A percentile compares a stretch with the other conserved stretches of the same genome.
Conservation (phyloP, 768 basidiomycete species). For the Termitomyces sp. region DNA sequence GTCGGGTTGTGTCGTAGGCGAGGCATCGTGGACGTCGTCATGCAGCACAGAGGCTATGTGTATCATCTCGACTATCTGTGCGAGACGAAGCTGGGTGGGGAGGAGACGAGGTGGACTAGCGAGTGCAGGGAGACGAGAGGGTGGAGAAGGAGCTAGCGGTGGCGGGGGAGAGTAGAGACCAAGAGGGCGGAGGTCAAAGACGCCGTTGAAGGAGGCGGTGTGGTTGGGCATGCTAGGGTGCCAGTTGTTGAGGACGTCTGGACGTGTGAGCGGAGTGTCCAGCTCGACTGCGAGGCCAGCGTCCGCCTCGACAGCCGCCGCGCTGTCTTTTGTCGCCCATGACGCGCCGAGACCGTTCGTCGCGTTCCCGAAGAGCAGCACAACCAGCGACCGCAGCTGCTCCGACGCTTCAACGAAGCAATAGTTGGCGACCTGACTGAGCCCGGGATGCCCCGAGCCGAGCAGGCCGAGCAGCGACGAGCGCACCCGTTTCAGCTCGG, state of each 20-base stretch:
- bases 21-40: constrained; percentile 74
- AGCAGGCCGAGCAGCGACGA: constrained; percentile 70
- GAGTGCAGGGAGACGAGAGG: constrained; percentile 7
- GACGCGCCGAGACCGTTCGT: constrained; percentile 81
- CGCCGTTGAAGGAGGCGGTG: constrained; percentile 58
- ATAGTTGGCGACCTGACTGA: constrained; percentile 84
- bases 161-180: constrained; percentile 29
- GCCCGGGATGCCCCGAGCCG: constrained; percentile 83
- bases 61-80: constrained; percentile 97
- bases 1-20: constrained; percentile 19
- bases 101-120: constrained; percentile 44
- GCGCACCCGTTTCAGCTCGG: constrained; percentile 69
- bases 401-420: constrained; percentile 90
- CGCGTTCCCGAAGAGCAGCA: constrained; percentile 85
- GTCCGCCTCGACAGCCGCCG: constrained; percentile 46
- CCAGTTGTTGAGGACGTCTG: constrained; percentile 86
- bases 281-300: constrained; percentile 32
- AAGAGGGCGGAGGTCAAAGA: constrained; percentile 44
- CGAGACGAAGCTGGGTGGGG: constrained; percentile 87
- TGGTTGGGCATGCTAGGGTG: constrained; percentile 84
- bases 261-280: constrained; percentile 71
- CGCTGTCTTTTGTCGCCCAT: constrained; percentile 59
- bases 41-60: constrained; percentile 93
- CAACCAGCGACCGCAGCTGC: constrained; percentile 84
- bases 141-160: too few relatives aligned